These are phyloP conservation scores for Phytophthora fragariae DNA, from an alignment of 352 stramenopile genomes.

Conservation along the genomic window DNA sequence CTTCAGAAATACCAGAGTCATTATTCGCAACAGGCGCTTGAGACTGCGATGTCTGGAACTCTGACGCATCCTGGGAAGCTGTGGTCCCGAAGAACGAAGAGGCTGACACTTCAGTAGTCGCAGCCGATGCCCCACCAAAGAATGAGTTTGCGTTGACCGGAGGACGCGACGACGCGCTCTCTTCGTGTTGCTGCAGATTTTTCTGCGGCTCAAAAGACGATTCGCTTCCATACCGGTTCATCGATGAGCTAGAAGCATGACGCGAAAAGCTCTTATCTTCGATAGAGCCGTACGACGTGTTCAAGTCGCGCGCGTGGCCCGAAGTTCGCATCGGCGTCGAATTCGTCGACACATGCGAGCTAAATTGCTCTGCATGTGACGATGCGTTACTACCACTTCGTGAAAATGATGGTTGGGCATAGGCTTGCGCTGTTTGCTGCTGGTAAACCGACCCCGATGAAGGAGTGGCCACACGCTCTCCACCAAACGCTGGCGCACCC, in stretches of 20 bases:
- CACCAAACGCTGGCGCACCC: slow-evolving; percentile 17
- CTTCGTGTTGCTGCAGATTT: slow-evolving; percentile 11
- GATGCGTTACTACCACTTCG: slow-evolving; percentile 48
- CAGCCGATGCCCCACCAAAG: slow-evolving; percentile 29
- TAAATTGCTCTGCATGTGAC: slow-evolving; percentile 42
- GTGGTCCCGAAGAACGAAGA: slow-evolving; percentile 44
- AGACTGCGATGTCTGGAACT: slow-evolving; percentile 16
- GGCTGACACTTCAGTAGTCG: slow-evolving; percentile 22
- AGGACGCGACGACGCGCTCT: slow-evolving; percentile 5
- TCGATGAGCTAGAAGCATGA: slow-evolving; percentile 36
- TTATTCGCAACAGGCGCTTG: slow-evolving; percentile 2
- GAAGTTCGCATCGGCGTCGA: slow-evolving; percentile 17
- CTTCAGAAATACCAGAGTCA: slow-evolving; percentile 6
- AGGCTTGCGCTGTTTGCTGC: slow-evolving; percentile 15
- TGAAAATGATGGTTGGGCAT: slow-evolving; percentile 41
- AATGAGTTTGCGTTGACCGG: slow-evolving; percentile 32
- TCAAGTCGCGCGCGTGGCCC: slow-evolving; percentile 23
- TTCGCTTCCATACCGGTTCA: slow-evolving; percentile 30
- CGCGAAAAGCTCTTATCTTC: slow-evolving; percentile 33
- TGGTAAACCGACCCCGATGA: slow-evolving; percentile 17
- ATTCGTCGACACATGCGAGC: slow-evolving; percentile 11
- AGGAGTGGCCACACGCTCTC: slow-evolving; percentile 14
- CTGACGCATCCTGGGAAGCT: slow-evolving; percentile 28
- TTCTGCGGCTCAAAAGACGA: slow-evolving; percentile 16
- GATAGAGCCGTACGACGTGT: slow-evolving; percentile 29